Conservation (phyloP, 2,329 filamentous ascomycete genomes). For the Fusarium azukiicola region DNA sequence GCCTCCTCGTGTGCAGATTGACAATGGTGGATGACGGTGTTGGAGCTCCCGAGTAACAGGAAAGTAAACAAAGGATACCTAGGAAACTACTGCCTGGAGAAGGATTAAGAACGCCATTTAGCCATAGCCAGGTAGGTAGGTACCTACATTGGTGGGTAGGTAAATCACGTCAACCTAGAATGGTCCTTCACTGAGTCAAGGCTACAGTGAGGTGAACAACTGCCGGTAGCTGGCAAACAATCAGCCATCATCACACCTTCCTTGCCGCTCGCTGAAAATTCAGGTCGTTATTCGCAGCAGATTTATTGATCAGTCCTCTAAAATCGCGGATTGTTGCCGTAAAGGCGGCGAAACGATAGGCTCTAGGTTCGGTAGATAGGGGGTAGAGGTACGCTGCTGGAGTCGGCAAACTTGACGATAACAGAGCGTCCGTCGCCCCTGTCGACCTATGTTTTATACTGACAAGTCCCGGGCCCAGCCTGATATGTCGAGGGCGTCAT, state of each 20-base stretch:
- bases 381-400: too few species aligned
- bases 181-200: too few species aligned
- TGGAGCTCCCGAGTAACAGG: not conserved
- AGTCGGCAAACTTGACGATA: too few species aligned
- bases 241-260: not conserved
- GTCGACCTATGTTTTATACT: too few species aligned
- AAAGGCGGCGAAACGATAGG: too few species aligned
- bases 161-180: too few species aligned
- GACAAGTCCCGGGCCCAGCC: too few species aligned
- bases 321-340: too few species aligned
- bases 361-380: not conserved
- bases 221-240: slow-evolving; percentile 13
- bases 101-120: not conserved
- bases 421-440: too few species aligned
- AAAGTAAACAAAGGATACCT: slow-evolving; percentile 3
- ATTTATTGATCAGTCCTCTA: not conserved
- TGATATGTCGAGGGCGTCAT: too few species aligned
- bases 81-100: not conserved
- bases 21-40: not conserved
- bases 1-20: not conserved
- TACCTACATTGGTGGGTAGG: too few species aligned
- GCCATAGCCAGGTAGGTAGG: too few species aligned
- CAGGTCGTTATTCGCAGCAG: not conserved
- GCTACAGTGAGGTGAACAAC: not conserved
- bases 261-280: not conserved